phyloP scores from a whole-genome alignment of 2,329 filamentous ascomycete species.

The Pseudodiploospora longispora region DNA sequence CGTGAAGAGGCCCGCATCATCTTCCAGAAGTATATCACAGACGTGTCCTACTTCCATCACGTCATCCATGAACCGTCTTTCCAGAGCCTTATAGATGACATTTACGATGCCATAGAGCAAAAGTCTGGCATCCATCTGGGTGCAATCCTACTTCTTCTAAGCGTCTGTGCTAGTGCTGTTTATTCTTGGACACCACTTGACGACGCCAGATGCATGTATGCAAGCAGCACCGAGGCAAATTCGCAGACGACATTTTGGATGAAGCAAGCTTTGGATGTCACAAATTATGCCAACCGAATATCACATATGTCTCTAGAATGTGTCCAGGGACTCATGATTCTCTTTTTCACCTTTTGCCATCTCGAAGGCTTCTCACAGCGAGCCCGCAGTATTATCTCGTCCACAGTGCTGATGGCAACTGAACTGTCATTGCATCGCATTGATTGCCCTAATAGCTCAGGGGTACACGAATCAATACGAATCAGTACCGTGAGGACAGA shows the following conservation, averaged over 20 bases:
- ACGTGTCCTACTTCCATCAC: slow-evolving; percentile 24
- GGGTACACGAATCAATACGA: slow-evolving; percentile 14
- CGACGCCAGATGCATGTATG: slow-evolving; percentile 18
- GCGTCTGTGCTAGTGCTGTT: slow-evolving; percentile 22
- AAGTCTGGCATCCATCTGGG: slow-evolving; percentile 16
- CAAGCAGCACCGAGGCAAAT: slow-evolving; percentile 19
- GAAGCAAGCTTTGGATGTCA: slow-evolving; percentile 25
- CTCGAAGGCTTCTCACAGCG: slow-evolving; percentile 27
- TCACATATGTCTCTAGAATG: slow-evolving; percentile 23
- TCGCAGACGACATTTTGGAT: slow-evolving; percentile 24
- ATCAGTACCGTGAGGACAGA: slow-evolving; percentile 22
- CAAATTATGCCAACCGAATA: slow-evolving; percentile 25
- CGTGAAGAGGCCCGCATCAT: slow-evolving; percentile 22
- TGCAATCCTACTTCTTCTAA: slow-evolving; percentile 19
- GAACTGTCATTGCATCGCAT: slow-evolving; percentile 31
- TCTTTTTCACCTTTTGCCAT: slow-evolving; percentile 31
- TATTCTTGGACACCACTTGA: slow-evolving; percentile 23
- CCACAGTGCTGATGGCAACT: slow-evolving; percentile 20
- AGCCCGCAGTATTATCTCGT: slow-evolving; percentile 22
- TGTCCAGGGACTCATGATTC: slow-evolving; percentile 28
- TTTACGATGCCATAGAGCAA: slow-evolving; percentile 21
- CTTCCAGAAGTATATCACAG: slow-evolving; percentile 21
- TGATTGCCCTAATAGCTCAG: slow-evolving; percentile 21
- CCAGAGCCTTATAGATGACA: slow-evolving; percentile 19
- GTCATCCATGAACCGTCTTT: slow-evolving; percentile 22